phyloP scores from a whole-genome alignment of 345 rosid genomes.

The Aegle marmelos region DNA sequence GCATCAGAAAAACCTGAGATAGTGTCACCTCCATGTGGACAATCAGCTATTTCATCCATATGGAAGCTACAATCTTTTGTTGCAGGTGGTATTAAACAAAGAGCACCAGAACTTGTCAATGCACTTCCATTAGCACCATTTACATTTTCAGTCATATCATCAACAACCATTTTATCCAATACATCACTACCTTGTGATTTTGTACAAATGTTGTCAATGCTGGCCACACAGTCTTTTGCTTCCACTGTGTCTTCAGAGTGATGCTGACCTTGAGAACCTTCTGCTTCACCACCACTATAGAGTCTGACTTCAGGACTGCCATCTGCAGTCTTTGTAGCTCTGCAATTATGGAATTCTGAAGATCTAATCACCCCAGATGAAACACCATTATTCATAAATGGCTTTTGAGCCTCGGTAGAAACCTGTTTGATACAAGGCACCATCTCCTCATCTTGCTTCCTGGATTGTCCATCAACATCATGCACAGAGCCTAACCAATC shows the following conservation, averaged over 20 bases:
- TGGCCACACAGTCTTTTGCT: conserved; percentile 22
- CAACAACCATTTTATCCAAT: conserved; percentile 21
- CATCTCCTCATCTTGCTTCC: conserved; percentile 20
- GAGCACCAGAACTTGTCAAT: conserved; percentile 10
- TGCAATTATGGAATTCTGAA: conserved; percentile 17
- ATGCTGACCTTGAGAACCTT: conserved; percentile 15
- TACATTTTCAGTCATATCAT: conserved; percentile 17
- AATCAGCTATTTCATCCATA: conserved; percentile 16
- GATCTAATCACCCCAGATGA: conserved; percentile 12
- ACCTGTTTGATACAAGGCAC: conserved; percentile 18
- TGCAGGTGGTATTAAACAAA: conserved; percentile 14
- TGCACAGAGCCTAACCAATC: conserved; percentile 10
- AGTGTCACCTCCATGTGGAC: conserved; percentile 21
- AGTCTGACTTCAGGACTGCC: conserved; percentile 17
- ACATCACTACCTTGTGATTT: conserved; percentile 18
- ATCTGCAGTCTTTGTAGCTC: conserved; percentile 10
- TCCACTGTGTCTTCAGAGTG: conserved; percentile 16
- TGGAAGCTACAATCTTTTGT: conserved; percentile 25
- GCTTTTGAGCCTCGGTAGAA: conserved; percentile 12
- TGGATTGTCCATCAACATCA: conserved; percentile 10
- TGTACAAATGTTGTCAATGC: conserved; percentile 16
- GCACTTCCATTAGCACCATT: conserved; percentile 11
- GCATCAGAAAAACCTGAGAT: conserved; percentile 8
- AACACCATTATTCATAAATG: conserved; percentile 5
- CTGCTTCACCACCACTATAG: conserved; percentile 23